Evolutionary conservation across 2,329 filamentous ascomycete genomes (phyloP).

Genomic region (Penicillium sclerotiorum): DNA sequence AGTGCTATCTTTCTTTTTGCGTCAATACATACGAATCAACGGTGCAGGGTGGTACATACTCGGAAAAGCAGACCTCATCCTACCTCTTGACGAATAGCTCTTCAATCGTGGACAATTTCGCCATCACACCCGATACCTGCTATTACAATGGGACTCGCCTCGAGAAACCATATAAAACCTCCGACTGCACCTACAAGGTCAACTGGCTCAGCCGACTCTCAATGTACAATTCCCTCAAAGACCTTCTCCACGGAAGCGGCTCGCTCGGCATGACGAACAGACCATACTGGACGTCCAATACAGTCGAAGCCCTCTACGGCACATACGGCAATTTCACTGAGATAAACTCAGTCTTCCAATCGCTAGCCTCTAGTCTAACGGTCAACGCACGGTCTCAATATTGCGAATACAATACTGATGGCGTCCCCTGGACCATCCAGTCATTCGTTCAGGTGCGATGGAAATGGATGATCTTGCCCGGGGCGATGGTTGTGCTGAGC

Average conservation of each 20-base stretch:
- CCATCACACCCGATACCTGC: constrained; percentile 24
- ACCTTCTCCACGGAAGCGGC: constrained; percentile 22
- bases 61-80: constrained; percentile 16
- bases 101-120: constrained; percentile 5
- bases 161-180: constrained; percentile 8
- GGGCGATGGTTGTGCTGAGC: constrained; percentile 46
- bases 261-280: constrained; percentile 22
- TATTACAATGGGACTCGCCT: constrained; percentile 20
- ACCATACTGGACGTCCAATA: constrained; percentile 24
- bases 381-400: constrained; percentile 24
- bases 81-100: constrained; percentile 17
- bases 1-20: constrained; percentile 29
- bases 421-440: constrained; percentile 22
- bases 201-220: constrained; percentile 22
- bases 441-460: constrained; percentile 28
- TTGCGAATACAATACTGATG: constrained; percentile 15
- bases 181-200: constrained; percentile 23
- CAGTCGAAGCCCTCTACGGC: constrained; percentile 25
- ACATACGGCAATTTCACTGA: constrained; percentile 21
- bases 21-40: constrained; percentile 23
- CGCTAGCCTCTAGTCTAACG: constrained; percentile 20
- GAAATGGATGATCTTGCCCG: constrained; percentile 26
- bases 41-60: constrained; percentile 20
- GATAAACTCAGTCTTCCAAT: constrained; percentile 20
- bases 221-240: constrained; percentile 21